Conservation (phyloP, 139 green algal genomes). For the Chlorella sp. region DNA sequence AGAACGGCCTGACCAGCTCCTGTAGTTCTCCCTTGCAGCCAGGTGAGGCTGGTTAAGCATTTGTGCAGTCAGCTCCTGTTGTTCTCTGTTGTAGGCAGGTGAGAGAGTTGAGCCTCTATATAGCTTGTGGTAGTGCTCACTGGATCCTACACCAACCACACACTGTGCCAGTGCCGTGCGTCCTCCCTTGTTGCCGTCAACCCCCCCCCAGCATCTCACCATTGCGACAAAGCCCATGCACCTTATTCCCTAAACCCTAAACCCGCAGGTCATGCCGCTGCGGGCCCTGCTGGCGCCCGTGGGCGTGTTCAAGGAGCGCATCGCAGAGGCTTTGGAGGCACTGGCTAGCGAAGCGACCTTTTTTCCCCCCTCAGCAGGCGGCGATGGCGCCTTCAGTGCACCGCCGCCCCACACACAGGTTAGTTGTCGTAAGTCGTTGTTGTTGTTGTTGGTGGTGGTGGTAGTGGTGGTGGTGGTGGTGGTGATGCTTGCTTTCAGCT, state of each 20-base stretch:
- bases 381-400: no score
- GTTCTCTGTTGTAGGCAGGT: not conserved
- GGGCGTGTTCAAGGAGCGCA: not conserved
- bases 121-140: not conserved
- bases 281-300: not conserved
- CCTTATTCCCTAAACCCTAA: not conserved
- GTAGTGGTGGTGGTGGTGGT: no score
- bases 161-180: not conserved
- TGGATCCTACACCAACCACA: not conserved
- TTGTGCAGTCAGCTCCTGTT: not conserved
- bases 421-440: no score
- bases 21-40: not conserved
- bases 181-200: not conserved
- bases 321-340: not conserved
- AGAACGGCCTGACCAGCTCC: not conserved
- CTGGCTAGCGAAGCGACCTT: not conserved
- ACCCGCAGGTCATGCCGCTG: not conserved
- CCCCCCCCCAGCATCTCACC: not conserved
- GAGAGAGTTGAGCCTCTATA: constrained; percentile 24
- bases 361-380: no score
- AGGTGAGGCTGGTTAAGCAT: not conserved
- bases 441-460: no score
- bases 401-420: no score
- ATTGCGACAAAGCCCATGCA: not conserved
- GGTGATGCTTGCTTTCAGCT: no score